phyloP scores from a whole-genome alignment of 176 grass and related monocot species.

The Raddia guianensis region DNA sequence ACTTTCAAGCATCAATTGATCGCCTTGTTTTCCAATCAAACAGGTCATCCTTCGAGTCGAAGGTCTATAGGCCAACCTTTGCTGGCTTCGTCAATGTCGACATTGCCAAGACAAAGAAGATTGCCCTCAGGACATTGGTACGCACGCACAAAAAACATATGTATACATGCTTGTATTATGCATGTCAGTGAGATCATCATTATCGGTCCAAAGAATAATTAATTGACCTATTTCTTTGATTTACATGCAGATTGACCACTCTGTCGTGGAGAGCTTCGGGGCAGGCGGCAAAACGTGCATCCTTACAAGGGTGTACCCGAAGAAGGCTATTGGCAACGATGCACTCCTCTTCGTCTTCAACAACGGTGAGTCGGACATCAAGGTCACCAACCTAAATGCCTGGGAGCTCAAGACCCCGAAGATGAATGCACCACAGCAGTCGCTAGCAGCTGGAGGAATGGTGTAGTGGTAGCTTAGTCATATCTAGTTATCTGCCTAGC shows the following conservation, averaged over 20 bases:
- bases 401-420: constrained; percentile 59
- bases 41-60: constrained; percentile 24
- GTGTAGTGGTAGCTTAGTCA: background rate
- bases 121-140: constrained; percentile 44
- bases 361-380: constrained; percentile 45
- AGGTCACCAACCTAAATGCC: constrained; percentile 41
- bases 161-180: no score
- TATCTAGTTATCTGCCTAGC: background rate
- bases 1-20: background rate
- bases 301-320: constrained; percentile 56
- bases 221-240: background rate
- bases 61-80: constrained; percentile 52
- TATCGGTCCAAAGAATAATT: background rate
- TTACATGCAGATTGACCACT: constrained; percentile 50
- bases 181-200: background rate
- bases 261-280: constrained; percentile 63
- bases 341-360: constrained; percentile 59
- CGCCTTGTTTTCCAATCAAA: background rate
- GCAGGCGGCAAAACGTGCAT: constrained; percentile 52
- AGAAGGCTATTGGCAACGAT: constrained; percentile 38
- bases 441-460: background rate
- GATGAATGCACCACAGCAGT: constrained; percentile 40
- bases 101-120: constrained; percentile 12
- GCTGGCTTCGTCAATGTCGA: constrained; percentile 53
- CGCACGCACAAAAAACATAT: no score